Evolutionary conservation across 495 filamentous ascomycete genomes (phyloP), one percentile per base, ranked within the genome.

Genomic region (Parathielavia hyrcaniae): DNA sequence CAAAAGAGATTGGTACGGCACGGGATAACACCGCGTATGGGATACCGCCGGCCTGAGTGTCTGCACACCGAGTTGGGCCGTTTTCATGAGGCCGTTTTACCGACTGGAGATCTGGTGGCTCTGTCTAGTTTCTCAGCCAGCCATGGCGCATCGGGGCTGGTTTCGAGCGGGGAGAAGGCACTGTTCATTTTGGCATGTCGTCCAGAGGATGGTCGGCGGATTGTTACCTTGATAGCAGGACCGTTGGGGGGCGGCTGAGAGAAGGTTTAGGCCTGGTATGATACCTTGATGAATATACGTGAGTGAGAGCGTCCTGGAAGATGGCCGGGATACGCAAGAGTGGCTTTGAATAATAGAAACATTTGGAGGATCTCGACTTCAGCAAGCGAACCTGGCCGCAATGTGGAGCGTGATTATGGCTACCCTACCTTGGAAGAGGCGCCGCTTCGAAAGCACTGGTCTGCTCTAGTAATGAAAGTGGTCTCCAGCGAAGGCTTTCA

Each of bases 231-330:
- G 47, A 5, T 48, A 23, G 17, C 8, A 23, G 43, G 1, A 16
- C 16, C 40, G 40, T 4, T 19, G 13, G 5, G 30, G 10, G 52
- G 40, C 19, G 53, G 14, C 26, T 17, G 36, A 14, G 46, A 45
- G 17, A n/a, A 9, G 22, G 44, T 7, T 7, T 53, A 11, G 41
- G 41, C 17, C 32, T 22, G 30, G 39, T 11, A 48, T 55, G 53
- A 55, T 55, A 48, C 44, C 43, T 47, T 44, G 20, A 38, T 48
- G 41, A 55, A 55, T 13, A 48, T 30, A 47, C 6, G 6, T 9
- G 47, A 36, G 11, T 19, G 38, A 12, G 17, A 35, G 32, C 17
- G 2, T 20, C 11, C 5, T n/a, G n/a, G 1, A 2, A 20, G 20
- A n/a, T 40, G 11, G 1, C 1, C 4, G 6, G 5, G 9, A 2